Base-by-base conservation (phyloP, 176 grass and related monocot genomes). In the Bonia amplexicaulis region DNA sequence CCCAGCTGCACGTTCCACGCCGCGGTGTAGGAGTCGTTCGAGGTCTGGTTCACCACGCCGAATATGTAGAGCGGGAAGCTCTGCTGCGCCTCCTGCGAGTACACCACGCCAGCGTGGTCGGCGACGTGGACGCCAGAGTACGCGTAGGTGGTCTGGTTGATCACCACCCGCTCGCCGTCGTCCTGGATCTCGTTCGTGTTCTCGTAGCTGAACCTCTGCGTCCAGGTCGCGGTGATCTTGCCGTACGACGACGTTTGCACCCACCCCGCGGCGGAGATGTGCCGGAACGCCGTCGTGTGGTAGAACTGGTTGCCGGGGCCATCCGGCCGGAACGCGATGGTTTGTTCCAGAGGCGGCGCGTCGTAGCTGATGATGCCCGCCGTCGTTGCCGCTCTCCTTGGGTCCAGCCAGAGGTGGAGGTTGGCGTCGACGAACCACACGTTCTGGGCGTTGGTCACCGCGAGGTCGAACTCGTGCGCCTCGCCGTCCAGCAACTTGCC, bases 351-450 rank as follows among this genome's bases (percentile, higher is more conserved):
- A 7, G 85, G 80, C 8, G 91, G 89, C 57, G 91, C 87, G 72
- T 92, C 80, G 78, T 93, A 90, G 73, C 82, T 90, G 47, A 77
- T 54, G 51, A 90, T 17, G 22, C 69, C 13, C 51, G 91, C 95
- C 2, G 69, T 29, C 46, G 93, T 90, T 17, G 76, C 33, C 41
- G 59, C 37, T 9, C 88, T 81, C 72, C 83, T 85, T 0, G 73
- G 82, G 73, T 97, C 95, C 25, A 95, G 71, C 95, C 95, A 97
- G 52, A 97, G 90, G 85, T 95, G 95, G 53, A 97, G 82, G 87
- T 97, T 97, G 55, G 89, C 95, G 79, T 97, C 89, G 6, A 97
- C 58, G 79, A 45, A 87, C 95, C 95, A 97, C 78, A 46, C 75
- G 48, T 91, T 27, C 51, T 82, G 72, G 72, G 85, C 87, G 23